phyloP scores from a whole-genome alignment of 1,139 yeast genomes.

The Scheffersomyces titani region DNA sequence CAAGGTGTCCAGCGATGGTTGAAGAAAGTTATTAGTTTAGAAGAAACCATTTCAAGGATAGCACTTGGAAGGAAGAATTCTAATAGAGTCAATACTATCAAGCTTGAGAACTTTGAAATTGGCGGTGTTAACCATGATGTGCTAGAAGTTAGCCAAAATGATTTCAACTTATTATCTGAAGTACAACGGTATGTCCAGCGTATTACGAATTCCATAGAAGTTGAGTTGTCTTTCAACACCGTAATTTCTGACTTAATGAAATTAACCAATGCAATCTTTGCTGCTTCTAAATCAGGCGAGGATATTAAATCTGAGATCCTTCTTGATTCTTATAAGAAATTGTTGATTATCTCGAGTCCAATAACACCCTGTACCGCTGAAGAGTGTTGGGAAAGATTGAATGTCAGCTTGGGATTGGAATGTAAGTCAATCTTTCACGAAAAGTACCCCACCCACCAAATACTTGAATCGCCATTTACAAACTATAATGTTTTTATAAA shows the following conservation, averaged over 20 bases:
- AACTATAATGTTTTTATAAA: conserved; percentile 62
- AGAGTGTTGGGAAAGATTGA: conserved; percentile 71
- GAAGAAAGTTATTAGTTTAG: conserved; percentile 53
- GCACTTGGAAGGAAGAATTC: neutral
- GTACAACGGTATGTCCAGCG: conserved; percentile 50
- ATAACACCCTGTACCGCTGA: conserved; percentile 82
- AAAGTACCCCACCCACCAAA: conserved; percentile 52
- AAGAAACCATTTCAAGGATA: neutral
- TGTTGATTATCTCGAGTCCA: conserved; percentile 65
- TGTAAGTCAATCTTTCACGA: conserved; percentile 51
- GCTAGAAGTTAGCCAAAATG: conserved; percentile 39
- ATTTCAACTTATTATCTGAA: conserved; percentile 58
- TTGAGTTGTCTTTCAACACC: conserved; percentile 71
- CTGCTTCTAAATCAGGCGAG: conserved; percentile 31
- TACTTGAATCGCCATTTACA: conserved; percentile 33
- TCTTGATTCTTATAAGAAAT: conserved; percentile 48
- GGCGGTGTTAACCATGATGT: conserved; percentile 18
- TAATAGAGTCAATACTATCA: neutral
- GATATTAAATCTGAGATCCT: conserved; percentile 27
- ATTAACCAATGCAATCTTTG: conserved; percentile 57
- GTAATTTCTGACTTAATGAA: conserved; percentile 91
- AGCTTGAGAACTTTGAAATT: conserved; percentile 17
- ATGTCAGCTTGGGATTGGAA: conserved; percentile 18
- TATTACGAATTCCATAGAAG: conserved; percentile 61
- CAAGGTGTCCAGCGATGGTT: conserved; percentile 89